Base-by-base conservation (phyloP, 257 asterid species). In the Misopates orontium region DNA sequence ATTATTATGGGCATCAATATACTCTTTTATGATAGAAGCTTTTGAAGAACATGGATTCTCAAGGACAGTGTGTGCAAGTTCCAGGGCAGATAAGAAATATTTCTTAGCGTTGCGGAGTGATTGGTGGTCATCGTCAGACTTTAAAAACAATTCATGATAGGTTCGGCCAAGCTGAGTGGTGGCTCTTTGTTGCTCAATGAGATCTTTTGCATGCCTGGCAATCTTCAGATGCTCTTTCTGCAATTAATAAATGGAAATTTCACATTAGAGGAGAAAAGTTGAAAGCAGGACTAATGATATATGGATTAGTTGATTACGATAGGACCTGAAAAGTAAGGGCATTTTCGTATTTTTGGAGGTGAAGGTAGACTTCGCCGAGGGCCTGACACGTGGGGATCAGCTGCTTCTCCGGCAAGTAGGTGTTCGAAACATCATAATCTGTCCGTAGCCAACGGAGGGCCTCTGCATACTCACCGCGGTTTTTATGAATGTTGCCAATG, bases 91-190 rank as follows among this genome's bases (percentile, higher is more conserved):
- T 54, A 58, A 69, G 71, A 94, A 94, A 81, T 94, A 90, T 70
- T 83, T 88, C 74, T 87, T 86, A 62, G 95, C 95, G 69, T 80
- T 86, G 42, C 86, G 79, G 49, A 88, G 71, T 5, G 99, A 80
- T 19, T 23, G 40, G 60, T 87, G 96, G 79, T 94, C 97, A 73
- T 87, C 86, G 2, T 90, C 91, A 3, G 95, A 90, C 71, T 70
- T 81, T 55, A 86, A 7, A 77, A 94, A 94, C 67, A 90, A 72
- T 77, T 94, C 97, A 78, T 94, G 92, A 69, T 90, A 94, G 49
- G 96, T 86, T 71, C 99, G 85, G 53, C 99, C 99, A 23, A 94
- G 97, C 81, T 94, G 99, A 32, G 99, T 94, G 72, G 83, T 79
- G 18, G 97, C 97, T 81, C 99, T 82, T 78, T 90, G 97, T 79